Conservation (phyloP, 129 eudicot genomes). For the Centaurea solstitialis region DNA sequence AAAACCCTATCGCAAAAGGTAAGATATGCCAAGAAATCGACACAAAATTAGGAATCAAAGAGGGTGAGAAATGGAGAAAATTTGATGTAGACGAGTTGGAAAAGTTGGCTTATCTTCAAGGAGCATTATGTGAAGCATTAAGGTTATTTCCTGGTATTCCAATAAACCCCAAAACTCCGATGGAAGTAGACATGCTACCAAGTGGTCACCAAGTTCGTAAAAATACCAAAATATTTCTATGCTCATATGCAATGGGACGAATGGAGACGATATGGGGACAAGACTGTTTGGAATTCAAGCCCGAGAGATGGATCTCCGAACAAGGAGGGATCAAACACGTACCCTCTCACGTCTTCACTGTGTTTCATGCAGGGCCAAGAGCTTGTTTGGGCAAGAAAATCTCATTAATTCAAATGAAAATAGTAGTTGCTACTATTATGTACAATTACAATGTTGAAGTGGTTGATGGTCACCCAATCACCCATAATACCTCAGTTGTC, state of each 20-base stretch:
- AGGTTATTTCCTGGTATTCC: constrained; percentile 61
- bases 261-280: constrained; percentile 68
- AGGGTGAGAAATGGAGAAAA: background rate
- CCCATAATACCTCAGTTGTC: constrained; percentile 52
- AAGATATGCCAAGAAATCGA: constrained; percentile 49
- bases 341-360: constrained; percentile 53
- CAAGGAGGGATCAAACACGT: constrained; percentile 47
- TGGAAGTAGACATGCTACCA: constrained; percentile 48
- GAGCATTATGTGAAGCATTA: constrained; percentile 58
- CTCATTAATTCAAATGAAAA: constrained; percentile 64
- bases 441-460: constrained; percentile 43
- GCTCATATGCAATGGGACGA: constrained; percentile 57
- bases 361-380: constrained; percentile 66
- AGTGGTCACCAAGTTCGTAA: constrained; percentile 47
- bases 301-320: constrained; percentile 57
- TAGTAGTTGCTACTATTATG: constrained; percentile 55
- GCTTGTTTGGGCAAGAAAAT: constrained; percentile 54
- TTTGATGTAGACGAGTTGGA: constrained; percentile 19
- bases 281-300: constrained; percentile 57
- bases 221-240: constrained; percentile 53
- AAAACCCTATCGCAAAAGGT: constrained; percentile 27
- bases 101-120: constrained; percentile 47
- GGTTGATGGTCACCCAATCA: constrained; percentile 67
- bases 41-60: constrained; percentile 11
- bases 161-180: constrained; percentile 40